Conservation (phyloP, 768 basidiomycete genomes). For the Tylopilus vinaceipallidus region DNA sequence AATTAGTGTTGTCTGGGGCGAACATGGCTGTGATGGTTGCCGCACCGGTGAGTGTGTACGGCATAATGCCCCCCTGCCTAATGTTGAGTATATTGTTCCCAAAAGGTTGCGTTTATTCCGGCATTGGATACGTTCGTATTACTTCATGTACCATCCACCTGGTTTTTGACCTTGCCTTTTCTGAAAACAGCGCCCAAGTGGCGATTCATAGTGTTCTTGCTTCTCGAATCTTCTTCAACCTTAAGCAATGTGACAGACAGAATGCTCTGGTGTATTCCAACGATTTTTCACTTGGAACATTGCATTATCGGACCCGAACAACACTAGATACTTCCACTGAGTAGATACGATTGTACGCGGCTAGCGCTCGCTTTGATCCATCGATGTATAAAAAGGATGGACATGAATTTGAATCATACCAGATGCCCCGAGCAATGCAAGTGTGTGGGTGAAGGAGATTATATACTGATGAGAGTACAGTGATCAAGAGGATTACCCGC, state of each 20-base stretch:
- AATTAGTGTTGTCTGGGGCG: constrained; percentile 11
- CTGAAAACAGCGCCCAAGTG: constrained; percentile 23
- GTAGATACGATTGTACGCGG: not conserved
- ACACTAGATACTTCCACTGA: not conserved
- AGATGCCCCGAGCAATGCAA: too few species aligned
- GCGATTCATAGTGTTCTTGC: constrained; percentile 27
- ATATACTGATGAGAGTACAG: constrained; percentile 3
- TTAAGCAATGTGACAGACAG: constrained; percentile 16
- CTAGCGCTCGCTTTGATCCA: not conserved
- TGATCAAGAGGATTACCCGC: not conserved
- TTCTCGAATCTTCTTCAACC: constrained; percentile 30
- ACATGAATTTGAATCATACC: too few species aligned
- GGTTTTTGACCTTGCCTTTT: constrained; percentile 7
- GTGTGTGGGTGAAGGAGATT: not conserved
- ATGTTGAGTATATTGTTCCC: not conserved
- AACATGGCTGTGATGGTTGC: constrained; percentile 17
- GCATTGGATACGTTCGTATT: constrained; percentile 23
- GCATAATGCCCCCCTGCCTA: not conserved
- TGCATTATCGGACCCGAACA: constrained; percentile 1
- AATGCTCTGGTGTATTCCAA: not conserved
- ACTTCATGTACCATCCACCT: not conserved
- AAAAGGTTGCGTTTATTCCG: constrained; percentile 15
- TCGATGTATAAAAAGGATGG: not conserved
- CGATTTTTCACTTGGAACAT: constrained; percentile 1
- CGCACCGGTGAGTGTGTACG: constrained; percentile 18